Evolutionary conservation across 345 rosid genomes (phyloP).

Genomic region (Salix brachista): DNA sequence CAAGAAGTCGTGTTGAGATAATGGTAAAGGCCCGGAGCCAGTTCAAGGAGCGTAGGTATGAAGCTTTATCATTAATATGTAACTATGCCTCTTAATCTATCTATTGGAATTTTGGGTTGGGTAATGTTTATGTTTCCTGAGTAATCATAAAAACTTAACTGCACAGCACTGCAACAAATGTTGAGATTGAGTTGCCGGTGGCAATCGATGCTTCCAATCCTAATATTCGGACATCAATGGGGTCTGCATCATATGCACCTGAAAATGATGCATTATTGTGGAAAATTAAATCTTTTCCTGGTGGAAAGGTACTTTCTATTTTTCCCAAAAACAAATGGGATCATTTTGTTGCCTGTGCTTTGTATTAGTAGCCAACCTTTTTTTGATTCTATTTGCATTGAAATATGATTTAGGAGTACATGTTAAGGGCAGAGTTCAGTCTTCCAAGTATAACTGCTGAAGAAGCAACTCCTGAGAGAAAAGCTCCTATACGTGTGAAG

Average conservation of each 20-base stretch:
- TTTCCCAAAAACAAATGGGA: no score
- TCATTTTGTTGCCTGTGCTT: neutral
- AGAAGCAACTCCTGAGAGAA: constrained; percentile 67
- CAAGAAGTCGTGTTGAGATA: constrained; percentile 86
- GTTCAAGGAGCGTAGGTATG: constrained; percentile 89
- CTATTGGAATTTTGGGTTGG: neutral
- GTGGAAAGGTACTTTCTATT: constrained; percentile 58
- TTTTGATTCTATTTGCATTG: neutral
- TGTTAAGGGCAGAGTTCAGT: constrained; percentile 77
- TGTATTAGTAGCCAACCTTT: neutral
- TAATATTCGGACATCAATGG: constrained; percentile 82
- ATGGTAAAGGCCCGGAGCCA: constrained; percentile 90
- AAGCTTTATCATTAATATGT: neutral
- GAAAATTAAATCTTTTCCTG: constrained; percentile 74
- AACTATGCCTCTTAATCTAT: neutral
- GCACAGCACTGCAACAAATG: constrained; percentile 65
- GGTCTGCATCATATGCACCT: constrained; percentile 84
- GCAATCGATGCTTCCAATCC: constrained; percentile 87
- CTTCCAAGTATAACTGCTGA: constrained; percentile 74
- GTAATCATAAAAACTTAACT: neutral
- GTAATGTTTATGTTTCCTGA: neutral
- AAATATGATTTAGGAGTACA: constrained; percentile 53
- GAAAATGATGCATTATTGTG: constrained; percentile 73
- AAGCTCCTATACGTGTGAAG: constrained; percentile 72
- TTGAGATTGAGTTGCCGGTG: constrained; percentile 64